Conservation (phyloP, 306 rosid species). For the Senna siamea region DNA sequence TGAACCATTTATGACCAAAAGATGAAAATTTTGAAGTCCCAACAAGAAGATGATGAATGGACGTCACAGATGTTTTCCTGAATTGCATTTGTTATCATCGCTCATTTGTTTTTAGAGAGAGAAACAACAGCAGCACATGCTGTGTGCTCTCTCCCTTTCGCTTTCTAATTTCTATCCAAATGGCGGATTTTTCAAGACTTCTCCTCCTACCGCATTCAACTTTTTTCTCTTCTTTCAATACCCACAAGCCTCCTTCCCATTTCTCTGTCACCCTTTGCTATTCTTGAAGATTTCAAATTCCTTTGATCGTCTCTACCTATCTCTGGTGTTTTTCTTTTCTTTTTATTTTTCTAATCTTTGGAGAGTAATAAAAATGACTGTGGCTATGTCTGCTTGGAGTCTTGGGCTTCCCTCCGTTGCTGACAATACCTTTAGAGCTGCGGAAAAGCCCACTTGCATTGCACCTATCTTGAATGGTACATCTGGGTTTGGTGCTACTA, state of each 20-base stretch:
- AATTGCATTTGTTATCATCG: neutral
- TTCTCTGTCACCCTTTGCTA: too few species aligned
- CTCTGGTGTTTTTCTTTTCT: neutral
- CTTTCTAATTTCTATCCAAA: conserved; percentile 33
- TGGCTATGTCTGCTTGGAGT: conserved; percentile 77
- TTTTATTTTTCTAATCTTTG: neutral
- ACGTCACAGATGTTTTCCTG: conserved; percentile 32
- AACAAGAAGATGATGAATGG: conserved; percentile 45
- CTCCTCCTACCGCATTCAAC: neutral
- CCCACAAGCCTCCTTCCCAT: conserved; percentile 8
- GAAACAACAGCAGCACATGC: neutral
- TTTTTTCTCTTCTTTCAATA: neutral
- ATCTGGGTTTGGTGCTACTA: conserved; percentile 44
- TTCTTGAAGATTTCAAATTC: too few species aligned
- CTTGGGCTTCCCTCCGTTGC: conserved; percentile 54
- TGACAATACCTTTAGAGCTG: conserved; percentile 42
- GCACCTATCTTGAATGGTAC: conserved; percentile 40
- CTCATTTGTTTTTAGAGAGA: neutral
- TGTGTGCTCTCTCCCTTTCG: neutral
- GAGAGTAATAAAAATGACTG: conserved; percentile 51
- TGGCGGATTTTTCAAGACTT: conserved; percentile 53
- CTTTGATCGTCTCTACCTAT: too few species aligned
- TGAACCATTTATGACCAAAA: neutral
- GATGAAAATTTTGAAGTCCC: neutral
- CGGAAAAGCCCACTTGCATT: conserved; percentile 44